Conservation (phyloP, 805 yeast species). For the Hanseniaspora vineae region DNA sequence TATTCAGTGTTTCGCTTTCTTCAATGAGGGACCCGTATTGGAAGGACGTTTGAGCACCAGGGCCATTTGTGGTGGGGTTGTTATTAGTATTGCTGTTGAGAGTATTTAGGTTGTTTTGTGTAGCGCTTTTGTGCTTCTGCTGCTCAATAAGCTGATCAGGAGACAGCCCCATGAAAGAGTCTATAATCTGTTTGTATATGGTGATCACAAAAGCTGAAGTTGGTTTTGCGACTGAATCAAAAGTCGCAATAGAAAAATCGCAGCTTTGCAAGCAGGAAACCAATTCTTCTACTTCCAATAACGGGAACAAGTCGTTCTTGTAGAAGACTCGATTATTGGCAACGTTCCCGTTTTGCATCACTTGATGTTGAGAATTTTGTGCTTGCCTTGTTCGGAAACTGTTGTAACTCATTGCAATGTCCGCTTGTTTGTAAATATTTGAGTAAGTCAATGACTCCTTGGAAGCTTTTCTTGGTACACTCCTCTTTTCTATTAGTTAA, state of each 20-base stretch:
- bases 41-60: too few relatives aligned
- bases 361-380: background rate
- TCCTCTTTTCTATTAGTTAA: too few relatives aligned
- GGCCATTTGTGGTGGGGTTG: too few relatives aligned
- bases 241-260: constrained; percentile 42
- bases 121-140: constrained; percentile 12
- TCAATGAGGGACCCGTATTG: constrained; percentile 6
- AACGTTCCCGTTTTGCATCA: background rate
- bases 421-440: too few relatives aligned
- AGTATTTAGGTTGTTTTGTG: constrained; percentile 8
- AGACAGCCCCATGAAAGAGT: constrained; percentile 43
- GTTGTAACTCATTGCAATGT: background rate
- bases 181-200: constrained; percentile 48
- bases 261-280: constrained; percentile 47
- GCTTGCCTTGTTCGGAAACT: background rate
- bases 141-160: constrained; percentile 18
- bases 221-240: constrained; percentile 47
- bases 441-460: too few relatives aligned
- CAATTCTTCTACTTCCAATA: constrained; percentile 47
- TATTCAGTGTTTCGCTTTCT: constrained; percentile 29
- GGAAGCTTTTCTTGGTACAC: too few relatives aligned
- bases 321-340: background rate
- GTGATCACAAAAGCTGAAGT: constrained; percentile 40
- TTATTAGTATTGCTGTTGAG: constrained; percentile 2
- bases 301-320: constrained; percentile 42